A percentile compares a stretch with the other conserved stretches of the same genome.
Conservation (phyloP, 2,329 filamentous ascomycete species). For the Phialemoniopsis sp. region DNA sequence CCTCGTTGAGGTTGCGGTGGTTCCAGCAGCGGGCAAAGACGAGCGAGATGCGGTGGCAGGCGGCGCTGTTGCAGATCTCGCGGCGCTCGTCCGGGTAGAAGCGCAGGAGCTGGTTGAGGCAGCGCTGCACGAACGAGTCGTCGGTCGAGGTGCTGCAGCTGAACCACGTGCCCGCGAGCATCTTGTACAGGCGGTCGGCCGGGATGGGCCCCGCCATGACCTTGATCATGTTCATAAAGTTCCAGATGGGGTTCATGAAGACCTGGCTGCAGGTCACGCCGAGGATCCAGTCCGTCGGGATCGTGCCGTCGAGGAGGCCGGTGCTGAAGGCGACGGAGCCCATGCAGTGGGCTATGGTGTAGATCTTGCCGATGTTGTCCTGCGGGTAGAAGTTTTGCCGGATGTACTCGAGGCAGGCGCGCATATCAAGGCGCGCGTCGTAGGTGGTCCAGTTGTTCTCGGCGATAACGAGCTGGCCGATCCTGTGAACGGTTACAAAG, state of each 20-base stretch:
- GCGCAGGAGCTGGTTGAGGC: slow-evolving; percentile 51
- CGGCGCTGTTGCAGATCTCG: slow-evolving; percentile 58
- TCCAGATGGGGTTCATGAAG: slow-evolving; percentile 60
- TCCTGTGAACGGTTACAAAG: slow-evolving; percentile 54
- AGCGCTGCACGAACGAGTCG: slow-evolving; percentile 43
- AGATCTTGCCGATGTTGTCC: slow-evolving; percentile 32
- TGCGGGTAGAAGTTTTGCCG: slow-evolving; percentile 27
- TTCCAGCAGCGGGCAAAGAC: slow-evolving; percentile 63
- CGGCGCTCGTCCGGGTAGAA: slow-evolving; percentile 49
- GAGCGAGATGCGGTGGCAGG: slow-evolving; percentile 56
- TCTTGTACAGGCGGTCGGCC: slow-evolving; percentile 43
- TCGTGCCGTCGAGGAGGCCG: slow-evolving; percentile 59
- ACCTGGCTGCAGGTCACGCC: slow-evolving; percentile 58
- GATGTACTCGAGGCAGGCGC: slow-evolving; percentile 50
- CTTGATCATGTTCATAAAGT: slow-evolving; percentile 52
- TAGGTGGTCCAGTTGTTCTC: slow-evolving; percentile 53
- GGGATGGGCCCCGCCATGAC: slow-evolving; percentile 40
- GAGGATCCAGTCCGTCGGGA: slow-evolving; percentile 50
- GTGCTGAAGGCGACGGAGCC: slow-evolving; percentile 51
- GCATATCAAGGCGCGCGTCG: slow-evolving; percentile 56
- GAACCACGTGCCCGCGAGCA: slow-evolving; percentile 50
- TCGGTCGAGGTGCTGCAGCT: slow-evolving; percentile 41
- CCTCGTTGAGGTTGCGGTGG: slow-evolving; percentile 61
- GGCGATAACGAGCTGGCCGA: slow-evolving; percentile 46
- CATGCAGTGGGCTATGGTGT: slow-evolving; percentile 60